phyloP scores from a whole-genome alignment of 306 rosid species.

The Cicer yamashitae region DNA sequence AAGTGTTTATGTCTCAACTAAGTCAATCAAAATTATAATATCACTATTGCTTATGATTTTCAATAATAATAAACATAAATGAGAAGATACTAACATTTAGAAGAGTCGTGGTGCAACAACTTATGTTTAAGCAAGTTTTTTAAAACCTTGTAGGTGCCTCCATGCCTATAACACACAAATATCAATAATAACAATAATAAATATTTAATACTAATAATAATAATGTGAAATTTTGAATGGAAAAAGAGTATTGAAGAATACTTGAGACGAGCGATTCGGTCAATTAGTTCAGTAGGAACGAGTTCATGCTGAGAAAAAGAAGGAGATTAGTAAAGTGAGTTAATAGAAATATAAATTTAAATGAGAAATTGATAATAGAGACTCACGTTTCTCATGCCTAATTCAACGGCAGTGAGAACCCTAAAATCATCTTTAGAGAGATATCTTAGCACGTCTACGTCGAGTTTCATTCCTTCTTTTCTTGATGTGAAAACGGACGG shows the following conservation, averaged over 20 bases:
- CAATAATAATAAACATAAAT: not conserved
- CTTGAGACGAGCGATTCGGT: conserved; percentile 65
- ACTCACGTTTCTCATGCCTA: conserved; percentile 89
- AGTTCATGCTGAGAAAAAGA: conserved; percentile 70
- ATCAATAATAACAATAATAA: not conserved
- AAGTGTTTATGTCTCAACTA: too few relatives aligned
- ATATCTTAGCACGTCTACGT: conserved; percentile 77
- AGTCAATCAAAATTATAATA: too few relatives aligned
- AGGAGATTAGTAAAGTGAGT: not conserved
- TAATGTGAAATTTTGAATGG: not conserved
- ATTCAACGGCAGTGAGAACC: conserved; percentile 90
- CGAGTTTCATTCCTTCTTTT: conserved; percentile 65
- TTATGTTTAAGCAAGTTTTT: conserved; percentile 86
- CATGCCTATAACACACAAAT: conserved; percentile 63
- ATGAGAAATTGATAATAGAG: not conserved
- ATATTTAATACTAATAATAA: not conserved
- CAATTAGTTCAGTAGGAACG: conserved; percentile 77
- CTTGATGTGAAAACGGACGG: too few relatives aligned
- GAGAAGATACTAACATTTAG: conserved; percentile 72
- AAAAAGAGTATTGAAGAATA: not conserved
- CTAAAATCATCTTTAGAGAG: conserved; percentile 90
- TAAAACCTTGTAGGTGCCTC: conserved; percentile 87
- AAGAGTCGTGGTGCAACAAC: conserved; percentile 87
- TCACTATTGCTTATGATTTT: not conserved
- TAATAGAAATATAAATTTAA: not conserved